Evolutionary conservation across 2,329 filamentous ascomycete species (phyloP).

Genomic region (Periconia sp.): DNA sequence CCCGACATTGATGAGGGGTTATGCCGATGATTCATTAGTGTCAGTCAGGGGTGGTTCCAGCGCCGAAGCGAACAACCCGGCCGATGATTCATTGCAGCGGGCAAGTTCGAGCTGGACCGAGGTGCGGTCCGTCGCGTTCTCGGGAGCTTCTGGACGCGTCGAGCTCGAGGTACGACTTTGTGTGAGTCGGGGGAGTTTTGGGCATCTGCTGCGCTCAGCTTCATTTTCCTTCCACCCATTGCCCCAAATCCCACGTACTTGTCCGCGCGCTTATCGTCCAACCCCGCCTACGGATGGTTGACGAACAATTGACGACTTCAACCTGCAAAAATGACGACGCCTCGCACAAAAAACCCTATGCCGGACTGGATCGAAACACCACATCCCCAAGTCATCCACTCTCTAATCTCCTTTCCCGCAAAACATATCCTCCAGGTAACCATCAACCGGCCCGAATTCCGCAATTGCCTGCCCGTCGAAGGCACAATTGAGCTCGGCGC

Average conservation of each 20-base stretch:
- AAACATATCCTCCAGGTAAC: constrained; percentile 54
- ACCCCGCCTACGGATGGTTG: too few species aligned
- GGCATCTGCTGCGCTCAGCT: too few species aligned
- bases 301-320: too few species aligned
- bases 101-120: not conserved
- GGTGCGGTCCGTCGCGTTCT: not conserved
- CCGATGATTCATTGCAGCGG: not conserved
- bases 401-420: constrained; percentile 48
- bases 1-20: constrained; percentile 4
- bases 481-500: constrained; percentile 51
- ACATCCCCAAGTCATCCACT: constrained; percentile 20
- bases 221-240: too few species aligned
- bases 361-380: constrained; percentile 41
- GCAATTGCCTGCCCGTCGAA: constrained; percentile 45
- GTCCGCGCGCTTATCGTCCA: too few species aligned
- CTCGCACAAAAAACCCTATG: constrained; percentile 28
- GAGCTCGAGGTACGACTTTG: too few species aligned
- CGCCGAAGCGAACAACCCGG: not conserved
- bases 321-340: constrained; percentile 24
- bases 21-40: constrained; percentile 5
- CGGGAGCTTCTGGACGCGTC: constrained; percentile 1
- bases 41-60: not conserved
- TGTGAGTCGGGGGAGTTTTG: too few species aligned
- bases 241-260: too few species aligned
- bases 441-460: constrained; percentile 51